Base-by-base conservation (phyloP, 257 asterid species). In the Ligustrum vulgare region DNA sequence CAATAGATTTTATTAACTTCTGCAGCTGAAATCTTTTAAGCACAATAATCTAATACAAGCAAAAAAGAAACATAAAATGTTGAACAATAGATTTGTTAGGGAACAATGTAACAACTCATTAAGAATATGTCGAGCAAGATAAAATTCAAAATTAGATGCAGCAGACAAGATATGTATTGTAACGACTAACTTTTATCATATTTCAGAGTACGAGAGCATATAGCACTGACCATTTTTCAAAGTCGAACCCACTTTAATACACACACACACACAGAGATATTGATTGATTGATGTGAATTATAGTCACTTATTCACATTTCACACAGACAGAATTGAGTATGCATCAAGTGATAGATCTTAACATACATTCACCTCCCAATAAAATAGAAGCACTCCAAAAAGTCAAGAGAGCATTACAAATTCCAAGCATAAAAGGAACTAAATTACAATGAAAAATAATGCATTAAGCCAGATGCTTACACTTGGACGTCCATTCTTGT, bases 401-500 rank as follows among this genome's bases (percentile, higher is more conserved):
- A 20, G 69, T 33, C 65, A 23, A 47, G 22, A 9, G 20, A 10
- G 66, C 10, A 39, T 39, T 23, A 34, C 67, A 68, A 39, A 22
- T 20, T 18, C 15, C 10, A 41, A 10, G 15, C 47, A 60, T 37
- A 39, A 25, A 6, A 31, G 15, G 1, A 28, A 70, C 39, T 31
- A 39, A 8, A 25, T 1, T 2, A 10, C 15, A 45, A 13, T 0
- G 31, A 32, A 25, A 60, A 60, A 10, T 60, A 25, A 60, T 23
- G 28, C 60, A 34, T 6, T 41, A 70, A 25, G 45, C 25, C 15
- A 4, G 33, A 69, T 54, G 85, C 97, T 88, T 86, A 94, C 98
- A 89, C 93, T 88, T 76, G 97, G 94, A 62, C 86, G 90, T 20
- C 99, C 99, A 88, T 81, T 84, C 86, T 85, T 92, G 90, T 94